A percentile compares a stretch with the other conserved stretches of the same genome.
These are phyloP conservation scores for Ciborinia camelliae DNA, from an alignment of 2,329 filamentous ascomycete genomes.

Conservation along the genomic window DNA sequence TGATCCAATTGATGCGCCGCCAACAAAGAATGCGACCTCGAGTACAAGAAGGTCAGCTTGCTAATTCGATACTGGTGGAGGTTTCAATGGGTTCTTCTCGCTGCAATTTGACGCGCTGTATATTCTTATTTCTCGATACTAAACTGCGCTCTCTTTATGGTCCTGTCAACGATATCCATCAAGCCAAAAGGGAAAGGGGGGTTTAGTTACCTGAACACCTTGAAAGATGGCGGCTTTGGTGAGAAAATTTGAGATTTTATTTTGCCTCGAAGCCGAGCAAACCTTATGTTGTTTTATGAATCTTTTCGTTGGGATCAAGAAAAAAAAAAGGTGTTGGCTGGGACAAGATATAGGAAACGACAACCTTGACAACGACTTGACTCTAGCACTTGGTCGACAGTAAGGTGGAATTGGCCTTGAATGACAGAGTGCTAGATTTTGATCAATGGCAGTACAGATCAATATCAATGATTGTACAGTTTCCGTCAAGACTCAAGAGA, in stretches of 20 bases:
- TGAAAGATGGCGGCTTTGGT: not conserved
- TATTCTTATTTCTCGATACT: conserved; percentile 13
- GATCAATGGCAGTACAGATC: conserved; percentile 5
- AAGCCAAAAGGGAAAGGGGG: not conserved
- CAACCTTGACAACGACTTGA: not conserved
- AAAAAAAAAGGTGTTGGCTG: not conserved
- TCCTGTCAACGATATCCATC: conserved; percentile 6
- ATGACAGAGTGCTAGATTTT: conserved; percentile 6
- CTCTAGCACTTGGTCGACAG: conserved; percentile 10
- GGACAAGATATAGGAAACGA: not conserved
- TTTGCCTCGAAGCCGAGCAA: not conserved
- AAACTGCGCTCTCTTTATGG: not conserved
- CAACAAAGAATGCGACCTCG: conserved; percentile 61
- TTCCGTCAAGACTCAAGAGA: conserved; percentile 10
- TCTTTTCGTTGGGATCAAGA: not conserved
- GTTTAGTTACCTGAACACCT: conserved; percentile 2
- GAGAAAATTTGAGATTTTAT: conserved; percentile 16
- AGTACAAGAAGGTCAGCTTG: conserved; percentile 64
- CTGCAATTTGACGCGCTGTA: conserved; percentile 5
- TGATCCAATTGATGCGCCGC: conserved; percentile 61
- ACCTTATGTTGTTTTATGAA: not conserved
- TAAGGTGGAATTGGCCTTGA: conserved; percentile 8
- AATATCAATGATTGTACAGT: too few species aligned
- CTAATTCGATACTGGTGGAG: conserved; percentile 33
- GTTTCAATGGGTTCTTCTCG: not conserved